A percentile compares a stretch with the other conserved stretches of the same genome.
phyloP scores from a whole-genome alignment of 192 early-diverging fungal species.

The Rhizophagus clarus region DNA sequence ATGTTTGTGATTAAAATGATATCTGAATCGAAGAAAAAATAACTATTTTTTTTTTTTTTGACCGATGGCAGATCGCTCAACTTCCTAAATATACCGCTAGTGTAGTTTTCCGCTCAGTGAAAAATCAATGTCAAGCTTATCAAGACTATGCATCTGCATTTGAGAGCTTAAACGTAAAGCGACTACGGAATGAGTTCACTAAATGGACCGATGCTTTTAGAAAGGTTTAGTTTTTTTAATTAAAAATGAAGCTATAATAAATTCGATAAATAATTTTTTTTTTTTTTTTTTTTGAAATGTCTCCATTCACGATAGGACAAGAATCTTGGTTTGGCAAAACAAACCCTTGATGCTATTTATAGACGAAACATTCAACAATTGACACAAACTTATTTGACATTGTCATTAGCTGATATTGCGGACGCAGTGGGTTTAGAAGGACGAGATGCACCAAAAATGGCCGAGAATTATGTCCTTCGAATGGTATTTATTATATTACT shows the following conservation, averaged over 20 bases:
- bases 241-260: too few species aligned
- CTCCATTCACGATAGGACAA: conserved; percentile 49
- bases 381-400: conserved; percentile 76
- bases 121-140: conserved; percentile 51
- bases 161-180: conserved; percentile 48
- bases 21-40: not conserved
- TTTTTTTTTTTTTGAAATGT: not conserved
- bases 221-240: conserved; percentile 31
- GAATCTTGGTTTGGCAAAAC: conserved; percentile 67
- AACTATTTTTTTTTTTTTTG: not conserved
- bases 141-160: conserved; percentile 61
- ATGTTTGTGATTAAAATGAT: not conserved
- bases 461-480: conserved; percentile 55
- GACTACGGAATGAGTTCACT: conserved; percentile 47
- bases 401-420: conserved; percentile 73
- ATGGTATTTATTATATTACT: conserved; percentile 52
- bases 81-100: conserved; percentile 58
- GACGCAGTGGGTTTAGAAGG: conserved; percentile 52
- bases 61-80: conserved; percentile 33
- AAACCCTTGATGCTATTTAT: conserved; percentile 47
- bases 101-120: conserved; percentile 47
- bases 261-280: not conserved
- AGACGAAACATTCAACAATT: conserved; percentile 67
- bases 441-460: conserved; percentile 40
- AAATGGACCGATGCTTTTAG: conserved; percentile 40